These are phyloP conservation scores for Colletotrichum navitas DNA, from an alignment of 2,329 filamentous ascomycete species.

Conservation along the genomic window DNA sequence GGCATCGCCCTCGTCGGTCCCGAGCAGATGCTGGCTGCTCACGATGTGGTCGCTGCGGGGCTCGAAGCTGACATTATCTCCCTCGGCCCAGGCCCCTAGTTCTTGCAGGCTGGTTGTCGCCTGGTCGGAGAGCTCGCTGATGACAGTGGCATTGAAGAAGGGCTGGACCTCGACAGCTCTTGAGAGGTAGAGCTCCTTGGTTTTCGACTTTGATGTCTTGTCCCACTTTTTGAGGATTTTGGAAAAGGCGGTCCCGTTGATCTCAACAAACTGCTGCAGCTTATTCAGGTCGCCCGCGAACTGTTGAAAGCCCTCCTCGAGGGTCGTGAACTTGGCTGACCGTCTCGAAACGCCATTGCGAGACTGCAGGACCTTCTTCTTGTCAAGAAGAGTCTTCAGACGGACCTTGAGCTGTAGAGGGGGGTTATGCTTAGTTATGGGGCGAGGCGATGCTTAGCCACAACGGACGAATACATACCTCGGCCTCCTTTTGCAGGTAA, in stretches of 20 bases:
- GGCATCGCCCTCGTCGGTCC: constrained; percentile 88
- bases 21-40: constrained; percentile 74
- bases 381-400: constrained; percentile 91
- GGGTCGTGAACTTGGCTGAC: constrained; percentile 92
- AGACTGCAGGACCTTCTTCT: constrained; percentile 91
- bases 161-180: constrained; percentile 97
- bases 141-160: constrained; percentile 97
- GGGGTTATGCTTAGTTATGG: constrained; percentile 10
- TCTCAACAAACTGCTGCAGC: constrained; percentile 97
- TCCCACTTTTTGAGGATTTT: constrained; percentile 99
- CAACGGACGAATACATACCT: constrained; percentile 68
- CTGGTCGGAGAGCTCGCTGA: constrained; percentile 95
- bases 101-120: constrained; percentile 96
- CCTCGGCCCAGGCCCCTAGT: constrained; percentile 96
- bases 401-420: constrained; percentile 84
- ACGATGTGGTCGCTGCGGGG: constrained; percentile 71
- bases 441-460: constrained; percentile 14
- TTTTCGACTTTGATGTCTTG: constrained; percentile 98
- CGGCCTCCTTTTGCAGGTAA: constrained; percentile 97
- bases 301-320: constrained; percentile 97
- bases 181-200: constrained; percentile 96
- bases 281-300: constrained; percentile 98
- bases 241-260: constrained; percentile 97
- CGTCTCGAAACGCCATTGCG: constrained; percentile 80
- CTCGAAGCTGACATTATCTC: constrained; percentile 90